phyloP scores from a whole-genome alignment of 2,329 filamentous ascomycete genomes.

The Hypoxylon rubiginosum region DNA sequence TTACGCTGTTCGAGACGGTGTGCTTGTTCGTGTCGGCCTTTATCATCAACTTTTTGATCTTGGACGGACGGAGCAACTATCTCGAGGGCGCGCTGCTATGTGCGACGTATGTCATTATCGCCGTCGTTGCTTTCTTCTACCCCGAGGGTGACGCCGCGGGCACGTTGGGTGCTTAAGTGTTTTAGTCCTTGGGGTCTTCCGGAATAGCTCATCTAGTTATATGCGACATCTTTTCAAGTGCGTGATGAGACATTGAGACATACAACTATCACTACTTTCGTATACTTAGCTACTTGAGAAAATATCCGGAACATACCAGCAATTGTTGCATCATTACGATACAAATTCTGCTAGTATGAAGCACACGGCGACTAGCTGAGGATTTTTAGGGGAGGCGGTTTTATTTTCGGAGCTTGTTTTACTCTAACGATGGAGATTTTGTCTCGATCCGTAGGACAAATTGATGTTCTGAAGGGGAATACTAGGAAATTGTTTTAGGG shows the following conservation, averaged over 20 bases:
- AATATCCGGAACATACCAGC: background rate
- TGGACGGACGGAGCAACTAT: constrained; percentile 89
- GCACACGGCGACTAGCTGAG: background rate
- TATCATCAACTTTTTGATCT: constrained; percentile 88
- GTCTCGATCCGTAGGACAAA: background rate
- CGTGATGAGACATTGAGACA: too few species aligned
- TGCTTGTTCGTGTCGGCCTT: constrained; percentile 86
- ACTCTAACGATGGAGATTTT: background rate
- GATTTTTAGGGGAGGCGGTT: background rate
- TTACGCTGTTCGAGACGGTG: constrained; percentile 90
- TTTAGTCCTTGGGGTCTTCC: background rate
- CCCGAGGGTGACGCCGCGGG: constrained; percentile 66
- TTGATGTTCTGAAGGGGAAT: background rate
- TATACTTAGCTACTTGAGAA: background rate
- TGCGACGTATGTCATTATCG: constrained; percentile 77
- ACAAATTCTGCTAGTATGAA: background rate
- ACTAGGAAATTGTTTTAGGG: constrained; percentile 1
- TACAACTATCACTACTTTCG: background rate
- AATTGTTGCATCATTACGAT: background rate
- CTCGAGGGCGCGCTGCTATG: constrained; percentile 81
- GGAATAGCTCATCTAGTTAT: background rate
- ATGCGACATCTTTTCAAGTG: too few species aligned
- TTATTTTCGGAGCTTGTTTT: background rate
- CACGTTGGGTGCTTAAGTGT: constrained; percentile 45
- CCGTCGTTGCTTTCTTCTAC: constrained; percentile 76